Base-by-base conservation (phyloP, 768 basidiomycete species). In the Naganishia onofrii region DNA sequence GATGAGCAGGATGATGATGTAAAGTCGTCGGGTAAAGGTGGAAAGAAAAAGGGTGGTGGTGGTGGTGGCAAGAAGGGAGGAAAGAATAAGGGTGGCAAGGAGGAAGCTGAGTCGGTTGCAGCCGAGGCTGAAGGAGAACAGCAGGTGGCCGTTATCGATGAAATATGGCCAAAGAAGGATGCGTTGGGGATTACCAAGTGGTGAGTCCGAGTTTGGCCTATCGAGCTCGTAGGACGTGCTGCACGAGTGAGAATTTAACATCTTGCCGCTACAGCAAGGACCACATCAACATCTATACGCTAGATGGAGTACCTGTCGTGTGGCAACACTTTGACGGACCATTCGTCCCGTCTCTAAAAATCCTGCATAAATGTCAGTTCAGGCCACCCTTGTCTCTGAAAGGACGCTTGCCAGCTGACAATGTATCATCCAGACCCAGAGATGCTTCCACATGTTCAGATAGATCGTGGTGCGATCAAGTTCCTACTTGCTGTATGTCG, bases 161-260 rank as follows among this genome's bases (percentile, higher is more conserved):
- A 86, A 75, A 86, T 99, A 64, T 99, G 96, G 96, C 92, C 94
- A 2, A 99, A 98, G 90, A 99, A 98, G 85, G 95, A 97, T 84
- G 85, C 89, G 2, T 84, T 97, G 56, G 88, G 90, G 5, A 89
- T 90, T 76, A 91, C 93, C 71, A 98, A 98, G 84, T 98, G 96
- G 95, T 93, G 28, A 63, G 83, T 79, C 48, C 13, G 42, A 31
- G 8, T 23, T n/a, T 34, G 34, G 34, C 12, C 4, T 12, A 36
- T 36, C 9, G 8, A 26, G 32, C 29, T 28, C 5, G 6, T 4
- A 6, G 13, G 3, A n/a, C 13, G 44, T 46, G 2, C 12, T 1
- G 29, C 9, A 10, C 1, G 51, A n/a, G 65, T 0, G 34, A 48
- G 44, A 31, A 29, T 34, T 38, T 34, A 42, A 67, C 28, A 57